Evolutionary conservation across 1,139 yeast genomes (phyloP).

Genomic region (Kodamaea suecica): DNA sequence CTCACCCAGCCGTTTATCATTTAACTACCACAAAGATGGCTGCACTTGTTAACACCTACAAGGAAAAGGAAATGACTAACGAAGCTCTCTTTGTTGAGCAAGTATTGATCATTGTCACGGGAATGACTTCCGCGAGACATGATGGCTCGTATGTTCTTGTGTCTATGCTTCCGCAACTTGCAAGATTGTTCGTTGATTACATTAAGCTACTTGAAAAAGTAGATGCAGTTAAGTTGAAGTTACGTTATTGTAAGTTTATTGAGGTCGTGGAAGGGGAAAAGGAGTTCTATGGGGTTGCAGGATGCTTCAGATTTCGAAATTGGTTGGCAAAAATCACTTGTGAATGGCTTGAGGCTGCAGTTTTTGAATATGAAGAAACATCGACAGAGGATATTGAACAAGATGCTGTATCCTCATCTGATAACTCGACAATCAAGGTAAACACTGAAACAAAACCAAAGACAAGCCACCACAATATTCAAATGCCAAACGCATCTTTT

Average conservation of each 20-base stretch:
- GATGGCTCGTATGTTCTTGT: constrained; percentile 40
- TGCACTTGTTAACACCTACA: constrained; percentile 23
- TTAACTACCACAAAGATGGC: constrained; percentile 34
- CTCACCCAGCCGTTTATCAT: constrained; percentile 44
- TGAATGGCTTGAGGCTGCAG: constrained; percentile 66
- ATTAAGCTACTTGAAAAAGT: constrained; percentile 33
- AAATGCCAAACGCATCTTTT: no score
- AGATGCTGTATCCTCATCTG: background rate
- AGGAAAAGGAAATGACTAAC: constrained; percentile 24
- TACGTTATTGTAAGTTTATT: constrained; percentile 57
- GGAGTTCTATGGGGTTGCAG: constrained; percentile 41
- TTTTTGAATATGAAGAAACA: background rate
- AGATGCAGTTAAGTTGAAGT: constrained; percentile 48
- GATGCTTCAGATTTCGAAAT: constrained; percentile 61
- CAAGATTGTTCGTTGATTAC: constrained; percentile 30
- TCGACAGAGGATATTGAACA: background rate
- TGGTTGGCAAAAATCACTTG: constrained; percentile 55
- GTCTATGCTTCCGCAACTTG: constrained; percentile 32
- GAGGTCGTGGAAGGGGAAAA: constrained; percentile 47
- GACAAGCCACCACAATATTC: no score
- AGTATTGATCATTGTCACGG: constrained; percentile 34
- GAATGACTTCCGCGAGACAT: constrained; percentile 35
- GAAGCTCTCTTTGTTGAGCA: constrained; percentile 41
- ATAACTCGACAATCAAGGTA: no score
- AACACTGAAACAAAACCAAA: no score